Conservation (phyloP, 805 yeast species). For the Wickerhamiella allomyrinae region DNA sequence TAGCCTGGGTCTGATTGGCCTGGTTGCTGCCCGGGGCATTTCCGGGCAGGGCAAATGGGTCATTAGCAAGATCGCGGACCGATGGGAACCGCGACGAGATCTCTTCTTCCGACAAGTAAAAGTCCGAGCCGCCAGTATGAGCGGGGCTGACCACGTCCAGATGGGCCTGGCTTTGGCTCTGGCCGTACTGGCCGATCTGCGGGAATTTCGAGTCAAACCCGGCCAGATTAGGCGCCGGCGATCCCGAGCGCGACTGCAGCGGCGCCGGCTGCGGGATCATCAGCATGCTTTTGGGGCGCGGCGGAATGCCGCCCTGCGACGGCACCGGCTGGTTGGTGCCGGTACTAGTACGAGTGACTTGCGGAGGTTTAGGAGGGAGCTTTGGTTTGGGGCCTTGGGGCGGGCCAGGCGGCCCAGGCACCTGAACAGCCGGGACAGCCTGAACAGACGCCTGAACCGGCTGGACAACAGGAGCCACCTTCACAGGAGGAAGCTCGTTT, state of each 20-base stretch:
- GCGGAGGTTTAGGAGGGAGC: no score
- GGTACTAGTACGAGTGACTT: no score
- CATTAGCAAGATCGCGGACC: constrained; percentile 22
- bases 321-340: no score
- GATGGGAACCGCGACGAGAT: constrained; percentile 22
- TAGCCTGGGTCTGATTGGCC: no score
- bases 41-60: neutral
- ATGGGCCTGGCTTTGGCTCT: no score
- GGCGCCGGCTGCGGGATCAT: neutral
- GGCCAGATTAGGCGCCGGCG: neutral
- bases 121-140: neutral
- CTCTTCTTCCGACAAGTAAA: constrained; percentile 12
- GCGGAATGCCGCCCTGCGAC: neutral
- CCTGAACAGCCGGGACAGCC: no score
- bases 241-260: neutral
- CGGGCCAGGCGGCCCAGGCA: no score
- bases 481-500: no score
- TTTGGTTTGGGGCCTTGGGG: no score
- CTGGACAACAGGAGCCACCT: no score
- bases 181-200: neutral
- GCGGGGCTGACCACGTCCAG: neutral
- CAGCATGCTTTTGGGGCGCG: neutral
- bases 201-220: constrained; percentile 1
- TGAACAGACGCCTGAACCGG: no score
- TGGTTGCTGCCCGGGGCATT: neutral